These are phyloP conservation scores for Wickerhamomyces hampshirensis DNA, from an alignment of 805 yeast species.

Conservation along the genomic window DNA sequence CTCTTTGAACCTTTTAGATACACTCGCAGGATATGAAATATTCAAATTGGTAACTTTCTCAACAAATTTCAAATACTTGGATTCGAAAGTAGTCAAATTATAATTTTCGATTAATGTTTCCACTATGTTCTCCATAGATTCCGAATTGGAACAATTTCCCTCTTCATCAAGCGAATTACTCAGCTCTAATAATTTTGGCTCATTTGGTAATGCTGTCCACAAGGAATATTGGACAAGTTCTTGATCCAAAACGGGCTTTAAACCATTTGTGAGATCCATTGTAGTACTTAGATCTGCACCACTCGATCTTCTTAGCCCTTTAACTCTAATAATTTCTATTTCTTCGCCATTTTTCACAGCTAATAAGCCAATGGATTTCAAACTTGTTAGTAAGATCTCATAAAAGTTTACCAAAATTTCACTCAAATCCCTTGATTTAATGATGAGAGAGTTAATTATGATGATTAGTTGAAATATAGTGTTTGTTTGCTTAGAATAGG, in stretches of 20 bases:
- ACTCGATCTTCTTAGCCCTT: constrained; percentile 58
- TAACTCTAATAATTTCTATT: constrained; percentile 60
- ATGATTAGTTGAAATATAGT: constrained; percentile 27
- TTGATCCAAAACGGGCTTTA: constrained; percentile 30
- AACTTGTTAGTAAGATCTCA: constrained; percentile 16
- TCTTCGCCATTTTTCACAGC: constrained; percentile 34
- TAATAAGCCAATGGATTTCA: constrained; percentile 58
- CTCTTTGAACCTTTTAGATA: constrained; percentile 76
- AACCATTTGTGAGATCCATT: constrained; percentile 36
- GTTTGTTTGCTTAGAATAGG: constrained; percentile 21
- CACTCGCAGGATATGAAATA: constrained; percentile 32
- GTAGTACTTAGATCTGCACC: constrained; percentile 28
- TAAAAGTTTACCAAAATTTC: constrained; percentile 28
- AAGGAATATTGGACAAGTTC: constrained; percentile 35
- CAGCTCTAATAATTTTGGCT: constrained; percentile 9
- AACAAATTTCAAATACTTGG: constrained; percentile 20
- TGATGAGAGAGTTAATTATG: constrained; percentile 24
- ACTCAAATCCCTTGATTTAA: constrained; percentile 40
- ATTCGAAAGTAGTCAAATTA: constrained; percentile 23
- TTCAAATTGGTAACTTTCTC: constrained; percentile 25
- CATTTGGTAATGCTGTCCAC: constrained; percentile 42
- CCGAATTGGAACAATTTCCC: constrained; percentile 6
- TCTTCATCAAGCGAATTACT: constrained; percentile 3
- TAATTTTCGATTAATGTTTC: constrained; percentile 16
- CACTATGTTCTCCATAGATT: constrained; percentile 14